Base-by-base conservation (phyloP, 2,329 filamentous ascomycete species). In the Venturia nashicola region DNA sequence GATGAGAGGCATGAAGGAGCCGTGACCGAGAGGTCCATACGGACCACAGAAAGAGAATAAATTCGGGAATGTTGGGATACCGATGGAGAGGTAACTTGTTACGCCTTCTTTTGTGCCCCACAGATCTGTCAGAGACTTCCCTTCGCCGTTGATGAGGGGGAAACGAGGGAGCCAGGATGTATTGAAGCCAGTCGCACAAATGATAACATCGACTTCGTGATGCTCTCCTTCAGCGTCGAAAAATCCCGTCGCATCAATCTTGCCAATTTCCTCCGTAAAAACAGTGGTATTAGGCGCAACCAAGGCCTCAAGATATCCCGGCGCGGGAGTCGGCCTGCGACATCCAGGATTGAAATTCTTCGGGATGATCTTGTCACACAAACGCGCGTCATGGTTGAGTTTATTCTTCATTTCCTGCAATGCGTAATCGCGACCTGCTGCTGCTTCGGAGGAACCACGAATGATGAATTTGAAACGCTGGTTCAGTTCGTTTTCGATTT, bases 401-500 rank as follows among this genome's bases (percentile, higher is more conserved):
- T 76, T 76, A 20, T 68, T 69, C 14, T 69, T 70, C 77, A 79
- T 80, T 61, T 77, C 73, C 4, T 70, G 67, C 62, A 71, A 70
- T 39, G 71, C 69, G 65, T 72, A 76, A n/a, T 76, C 73, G 8
- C 74, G 72, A 12, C 79, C 78, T 34, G 73, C 70, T 61, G 71
- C 70, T 1, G 78, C 77, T 71, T 79, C 78, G 61, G 74, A 64
- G 7, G 74, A 77, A n/a, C 77, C 78, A 68, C 79, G 81, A 67
- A 80, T 72, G 68, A 82, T 81, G 70, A 82, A 78, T 57, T 79
- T 79, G 73, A 83, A 83, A 6, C 79, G 74, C 57, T 77, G 76
- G 65, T 82, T 83, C 18, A 83, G 73, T 65, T 80, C 78, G 65
- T 76, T 76, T 65, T 81, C 78, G 63, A 80, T 75, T 63, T 76